Conservation (phyloP, 2,329 filamentous ascomycete species). For the Pseudocercospora cruenta region DNA sequence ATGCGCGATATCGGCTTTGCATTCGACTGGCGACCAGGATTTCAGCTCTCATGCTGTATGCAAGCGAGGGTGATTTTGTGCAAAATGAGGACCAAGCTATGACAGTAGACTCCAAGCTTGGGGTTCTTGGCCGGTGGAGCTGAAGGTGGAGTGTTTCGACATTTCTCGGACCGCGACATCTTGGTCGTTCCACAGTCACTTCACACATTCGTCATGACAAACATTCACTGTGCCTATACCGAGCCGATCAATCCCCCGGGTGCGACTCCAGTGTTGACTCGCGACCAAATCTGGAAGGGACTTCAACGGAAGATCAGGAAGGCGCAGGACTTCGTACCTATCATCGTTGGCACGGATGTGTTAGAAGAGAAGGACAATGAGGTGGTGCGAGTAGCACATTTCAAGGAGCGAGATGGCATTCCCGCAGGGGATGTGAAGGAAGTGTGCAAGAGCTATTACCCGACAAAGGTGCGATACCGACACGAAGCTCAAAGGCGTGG, state of each 20-base stretch:
- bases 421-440: constrained; percentile 41
- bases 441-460: constrained; percentile 43
- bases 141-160: background rate
- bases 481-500: background rate
- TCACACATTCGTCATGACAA: background rate
- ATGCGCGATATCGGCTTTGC: background rate
- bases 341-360: constrained; percentile 48
- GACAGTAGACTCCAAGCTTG: background rate
- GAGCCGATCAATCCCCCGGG: constrained; percentile 48
- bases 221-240: constrained; percentile 48
- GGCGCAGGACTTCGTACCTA: constrained; percentile 51
- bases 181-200: background rate
- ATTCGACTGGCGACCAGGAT: background rate
- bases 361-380: constrained; percentile 44
- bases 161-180: background rate
- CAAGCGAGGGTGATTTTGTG: background rate
- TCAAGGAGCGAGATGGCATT: constrained; percentile 41
- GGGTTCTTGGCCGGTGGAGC: background rate
- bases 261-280: constrained; percentile 43
- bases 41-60: background rate
- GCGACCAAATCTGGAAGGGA: constrained; percentile 46
- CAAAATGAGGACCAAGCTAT: background rate
- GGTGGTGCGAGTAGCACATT: constrained; percentile 43
- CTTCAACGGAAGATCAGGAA: constrained; percentile 52
- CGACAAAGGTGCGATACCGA: constrained; percentile 43